Evolutionary conservation across 2,329 filamentous ascomycete species (phyloP).

Genomic region (Aureobasidium namibiae): DNA sequence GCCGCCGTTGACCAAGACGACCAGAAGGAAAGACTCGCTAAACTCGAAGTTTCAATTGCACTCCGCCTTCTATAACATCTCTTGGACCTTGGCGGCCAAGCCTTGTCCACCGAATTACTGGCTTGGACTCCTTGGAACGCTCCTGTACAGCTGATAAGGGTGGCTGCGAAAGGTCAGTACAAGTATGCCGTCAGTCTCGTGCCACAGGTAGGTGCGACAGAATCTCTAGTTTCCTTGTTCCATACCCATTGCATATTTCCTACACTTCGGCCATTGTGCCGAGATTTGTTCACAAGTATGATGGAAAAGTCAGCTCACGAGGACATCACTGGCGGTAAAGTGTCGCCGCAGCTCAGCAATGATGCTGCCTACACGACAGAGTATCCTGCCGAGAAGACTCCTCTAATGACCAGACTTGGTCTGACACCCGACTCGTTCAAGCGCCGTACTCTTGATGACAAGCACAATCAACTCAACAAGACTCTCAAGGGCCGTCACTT

Average conservation of each 20-base stretch:
- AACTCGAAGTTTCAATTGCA: background rate
- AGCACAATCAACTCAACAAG: conserved; percentile 27
- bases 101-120: background rate
- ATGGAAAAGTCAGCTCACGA: conserved; percentile 5
- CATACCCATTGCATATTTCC: background rate
- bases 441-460: conserved; percentile 22
- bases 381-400: conserved; percentile 14
- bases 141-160: background rate
- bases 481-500: conserved; percentile 24
- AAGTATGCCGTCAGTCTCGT: background rate
- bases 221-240: background rate
- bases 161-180: background rate
- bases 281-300: background rate
- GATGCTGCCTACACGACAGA: conserved; percentile 4
- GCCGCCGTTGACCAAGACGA: background rate
- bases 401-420: conserved; percentile 23
- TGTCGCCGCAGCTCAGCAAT: background rate
- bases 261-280: background rate
- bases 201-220: background rate
- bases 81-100: conserved; percentile 10
- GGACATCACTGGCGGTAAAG: background rate
- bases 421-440: conserved; percentile 25
- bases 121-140: conserved; percentile 2
- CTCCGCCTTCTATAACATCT: background rate
- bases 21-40: background rate